Evolutionary conservation across 2,329 filamentous ascomycete species (phyloP).

Genomic region (Ophiocordyceps unilateralis): DNA sequence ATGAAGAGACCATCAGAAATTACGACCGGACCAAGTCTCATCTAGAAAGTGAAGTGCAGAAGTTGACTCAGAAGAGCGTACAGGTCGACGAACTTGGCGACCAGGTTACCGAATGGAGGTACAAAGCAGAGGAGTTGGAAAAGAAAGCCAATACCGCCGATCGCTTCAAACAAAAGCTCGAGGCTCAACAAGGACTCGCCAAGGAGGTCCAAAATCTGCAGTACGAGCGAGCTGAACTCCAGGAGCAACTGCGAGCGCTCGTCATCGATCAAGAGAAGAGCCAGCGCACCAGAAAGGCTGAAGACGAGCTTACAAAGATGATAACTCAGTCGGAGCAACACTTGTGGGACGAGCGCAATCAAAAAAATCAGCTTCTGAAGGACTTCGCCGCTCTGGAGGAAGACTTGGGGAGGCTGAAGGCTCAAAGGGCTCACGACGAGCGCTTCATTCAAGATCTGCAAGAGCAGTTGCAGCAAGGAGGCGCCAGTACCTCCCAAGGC

Average conservation of each 20-base stretch:
- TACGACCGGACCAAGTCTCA: slow-evolving; percentile 26
- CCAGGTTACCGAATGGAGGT: slow-evolving; percentile 40
- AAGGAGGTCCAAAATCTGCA: slow-evolving; percentile 37
- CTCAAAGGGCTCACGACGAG: slow-evolving; percentile 31
- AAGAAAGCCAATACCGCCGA: slow-evolving; percentile 48
- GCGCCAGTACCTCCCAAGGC: slow-evolving; percentile 7
- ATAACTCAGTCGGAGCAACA: slow-evolving; percentile 23
- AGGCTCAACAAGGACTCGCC: slow-evolving; percentile 35
- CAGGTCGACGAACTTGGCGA: slow-evolving; percentile 37
- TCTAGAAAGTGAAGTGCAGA: slow-evolving; percentile 36
- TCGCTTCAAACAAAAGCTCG: slow-evolving; percentile 44
- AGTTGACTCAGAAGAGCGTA: slow-evolving; percentile 26
- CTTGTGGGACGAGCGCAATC: slow-evolving; percentile 24
- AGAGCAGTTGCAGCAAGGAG: slow-evolving; percentile 33
- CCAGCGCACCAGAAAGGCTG: slow-evolving; percentile 17
- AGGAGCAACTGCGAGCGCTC: slow-evolving; percentile 26
- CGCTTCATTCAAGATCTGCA: slow-evolving; percentile 40
- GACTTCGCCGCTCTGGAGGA: slow-evolving; percentile 26
- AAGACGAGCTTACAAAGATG: slow-evolving; percentile 23
- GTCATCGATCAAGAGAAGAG: slow-evolving; percentile 16
- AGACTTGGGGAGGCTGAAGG: slow-evolving; percentile 28
- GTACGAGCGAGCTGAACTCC: slow-evolving; percentile 35
- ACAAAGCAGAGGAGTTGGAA: slow-evolving; percentile 38
- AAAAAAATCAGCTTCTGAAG: slow-evolving; percentile 27
- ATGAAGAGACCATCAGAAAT: slow-evolving; percentile 36